Percentiles rank a stretch among this genome's conserved stretches.
Evolutionary conservation across 805 yeast genomes (phyloP).

Genomic region (Clavispora carvajalis): DNA sequence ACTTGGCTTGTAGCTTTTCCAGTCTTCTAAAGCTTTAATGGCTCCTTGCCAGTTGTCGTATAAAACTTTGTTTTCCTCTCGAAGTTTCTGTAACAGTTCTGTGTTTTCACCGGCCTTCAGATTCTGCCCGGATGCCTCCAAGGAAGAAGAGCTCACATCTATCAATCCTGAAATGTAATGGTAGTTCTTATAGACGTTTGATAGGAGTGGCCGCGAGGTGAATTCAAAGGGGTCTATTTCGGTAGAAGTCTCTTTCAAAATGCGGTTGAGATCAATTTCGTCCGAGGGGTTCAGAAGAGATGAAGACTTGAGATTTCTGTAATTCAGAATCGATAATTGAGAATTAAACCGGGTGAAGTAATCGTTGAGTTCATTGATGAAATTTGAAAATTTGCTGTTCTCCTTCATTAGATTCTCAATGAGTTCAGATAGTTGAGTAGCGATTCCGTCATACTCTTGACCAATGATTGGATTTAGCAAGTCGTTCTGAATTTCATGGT

Average conservation of each 20-base stretch:
- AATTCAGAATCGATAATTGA: conserved; percentile 18
- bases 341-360: conserved; percentile 25
- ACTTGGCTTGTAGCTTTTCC: conserved; percentile 22
- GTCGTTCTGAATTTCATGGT: conserved; percentile 1
- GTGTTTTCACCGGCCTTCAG: conserved; percentile 7
- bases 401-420: conserved; percentile 33
- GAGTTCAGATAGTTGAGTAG: conserved; percentile 28
- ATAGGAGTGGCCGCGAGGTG: conserved; percentile 30
- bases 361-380: conserved; percentile 22
- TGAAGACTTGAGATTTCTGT: conserved; percentile 4
- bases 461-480: conserved; percentile 9
- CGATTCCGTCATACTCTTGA: conserved; percentile 28
- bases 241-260: conserved; percentile 11
- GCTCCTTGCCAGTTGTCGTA: conserved; percentile 37
- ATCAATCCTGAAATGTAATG: conserved; percentile 21
- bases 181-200: conserved; percentile 30
- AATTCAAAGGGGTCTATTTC: conserved; percentile 34
- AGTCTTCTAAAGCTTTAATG: conserved; percentile 32
- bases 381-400: conserved; percentile 30
- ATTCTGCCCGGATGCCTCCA: conserved; percentile 2
- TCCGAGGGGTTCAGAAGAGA: conserved; percentile 29
- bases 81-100: conserved; percentile 18
- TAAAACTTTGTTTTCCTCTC: conserved; percentile 29
- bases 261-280: conserved; percentile 21
- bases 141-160: conserved; percentile 5